These are phyloP conservation scores for Fusarium sp. DNA, from an alignment of 2,329 filamentous ascomycete species.

Conservation along the genomic window DNA sequence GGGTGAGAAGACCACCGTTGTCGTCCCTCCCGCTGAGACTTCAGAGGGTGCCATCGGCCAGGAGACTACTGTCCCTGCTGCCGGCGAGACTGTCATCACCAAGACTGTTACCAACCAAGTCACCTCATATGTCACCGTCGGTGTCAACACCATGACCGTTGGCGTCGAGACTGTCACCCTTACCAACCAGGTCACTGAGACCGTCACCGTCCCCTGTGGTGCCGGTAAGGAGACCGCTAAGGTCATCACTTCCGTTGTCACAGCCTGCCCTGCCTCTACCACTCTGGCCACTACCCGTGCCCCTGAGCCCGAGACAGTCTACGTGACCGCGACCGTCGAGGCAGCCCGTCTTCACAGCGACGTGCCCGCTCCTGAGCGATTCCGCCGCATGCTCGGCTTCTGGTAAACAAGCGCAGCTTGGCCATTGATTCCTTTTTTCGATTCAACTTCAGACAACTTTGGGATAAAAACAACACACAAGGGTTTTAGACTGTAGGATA, in stretches of 20 bases:
- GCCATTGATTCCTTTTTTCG: slow-evolving; percentile 5
- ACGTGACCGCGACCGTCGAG: slow-evolving; percentile 38
- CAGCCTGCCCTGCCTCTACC: slow-evolving; percentile 30
- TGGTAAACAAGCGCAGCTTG: slow-evolving; percentile 13
- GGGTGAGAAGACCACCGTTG: slow-evolving; percentile 8
- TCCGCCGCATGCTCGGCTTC: slow-evolving; percentile 36
- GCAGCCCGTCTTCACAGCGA: slow-evolving; percentile 9
- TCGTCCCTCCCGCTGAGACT: background rate
- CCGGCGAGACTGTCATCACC: slow-evolving; percentile 29
- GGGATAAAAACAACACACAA: background rate
- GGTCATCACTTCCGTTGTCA: slow-evolving; percentile 28
- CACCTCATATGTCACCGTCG: slow-evolving; percentile 24
- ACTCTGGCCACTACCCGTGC: slow-evolving; percentile 36
- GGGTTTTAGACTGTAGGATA: slow-evolving; percentile 5
- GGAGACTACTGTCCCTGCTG: slow-evolving; percentile 3
- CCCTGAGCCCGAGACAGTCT: slow-evolving; percentile 38
- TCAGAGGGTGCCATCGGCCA: slow-evolving; percentile 12
- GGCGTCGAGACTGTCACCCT: slow-evolving; percentile 30
- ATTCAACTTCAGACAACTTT: slow-evolving; percentile 5
- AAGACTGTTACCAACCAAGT: slow-evolving; percentile 29
- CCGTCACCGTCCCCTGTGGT: slow-evolving; percentile 15
- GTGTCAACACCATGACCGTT: slow-evolving; percentile 13
- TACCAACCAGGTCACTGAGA: slow-evolving; percentile 28
- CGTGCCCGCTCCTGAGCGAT: slow-evolving; percentile 14
- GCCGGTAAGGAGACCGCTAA: slow-evolving; percentile 16